Percentiles rank a stretch among this genome's conserved stretches.
phyloP scores from a whole-genome alignment of 192 early-diverging fungal genomes.

The Ambispora gerdemannii region DNA sequence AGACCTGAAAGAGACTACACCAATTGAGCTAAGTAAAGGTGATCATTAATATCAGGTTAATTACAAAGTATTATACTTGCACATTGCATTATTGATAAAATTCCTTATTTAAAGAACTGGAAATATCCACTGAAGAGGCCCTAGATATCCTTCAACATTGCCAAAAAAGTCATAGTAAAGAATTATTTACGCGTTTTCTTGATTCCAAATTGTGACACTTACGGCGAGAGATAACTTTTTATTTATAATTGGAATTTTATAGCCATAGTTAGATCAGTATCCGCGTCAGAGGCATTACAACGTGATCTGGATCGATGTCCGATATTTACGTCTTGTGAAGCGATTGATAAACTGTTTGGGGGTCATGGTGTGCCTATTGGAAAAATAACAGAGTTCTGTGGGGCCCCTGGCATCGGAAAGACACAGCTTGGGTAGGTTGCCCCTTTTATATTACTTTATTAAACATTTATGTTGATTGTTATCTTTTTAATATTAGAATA shows the following conservation, averaged over 20 bases:
- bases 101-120: slow-evolving; percentile 23
- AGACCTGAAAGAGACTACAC: slow-evolving; percentile 30
- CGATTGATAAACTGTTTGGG: slow-evolving; percentile 42
- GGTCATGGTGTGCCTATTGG: slow-evolving; percentile 43
- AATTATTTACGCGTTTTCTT: too few relatives aligned
- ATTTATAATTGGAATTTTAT: not conserved
- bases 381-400: slow-evolving; percentile 48
- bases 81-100: too few relatives aligned
- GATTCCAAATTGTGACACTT: too few relatives aligned
- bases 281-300: slow-evolving; percentile 37
- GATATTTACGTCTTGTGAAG: slow-evolving; percentile 39
- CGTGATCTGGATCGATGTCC: slow-evolving; percentile 28
- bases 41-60: too few relatives aligned
- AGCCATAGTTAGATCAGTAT: slow-evolving; percentile 33
- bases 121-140: slow-evolving; percentile 28
- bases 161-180: slow-evolving; percentile 11
- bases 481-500: slow-evolving; percentile 6
- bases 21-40: slow-evolving; percentile 35
- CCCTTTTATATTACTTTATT: not conserved
- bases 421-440: slow-evolving; percentile 47
- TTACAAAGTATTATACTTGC: too few relatives aligned
- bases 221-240: not conserved
- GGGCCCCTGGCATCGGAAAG: slow-evolving; percentile 50
- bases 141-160: slow-evolving; percentile 19
- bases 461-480: not conserved